Evolutionary conservation across 257 asterid species (phyloP), one percentile per base, ranked within the genome.

Genomic region (Knoxia roxburghii): DNA sequence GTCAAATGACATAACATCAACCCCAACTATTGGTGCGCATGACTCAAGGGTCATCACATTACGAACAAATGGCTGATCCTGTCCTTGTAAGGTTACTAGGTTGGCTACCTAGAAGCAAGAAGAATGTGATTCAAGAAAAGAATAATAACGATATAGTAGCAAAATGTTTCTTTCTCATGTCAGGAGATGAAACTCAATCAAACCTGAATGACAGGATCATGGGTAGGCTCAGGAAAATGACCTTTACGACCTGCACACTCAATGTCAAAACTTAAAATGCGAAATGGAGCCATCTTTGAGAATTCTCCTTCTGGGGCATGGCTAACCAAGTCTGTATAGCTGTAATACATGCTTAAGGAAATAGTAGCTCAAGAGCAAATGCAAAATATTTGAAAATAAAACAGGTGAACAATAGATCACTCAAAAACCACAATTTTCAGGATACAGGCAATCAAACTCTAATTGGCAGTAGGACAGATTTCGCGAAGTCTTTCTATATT

Each of bases 171-270:
- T 33, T 54, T 64, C 68, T 23, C 63, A 74, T 50, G 27, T 26
- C 56, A 41, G 43, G 26, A 37, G 30, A 55, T 48, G 60, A 23
- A 64, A 68, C 20, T 39, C 45, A 43, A 61, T 21, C 33, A 13
- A 73, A 91, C 99, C 96, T 94, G 99, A 77, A 94, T 94, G 57
- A 94, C 96, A 80, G 99, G 99, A 82, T 94, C 99, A 33, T 94
- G 96, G 63, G 83, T 86, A 72, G 99, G 96, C 81, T 94, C 99
- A 13, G 99, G 99, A 71, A 94, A 94, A 74, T 64, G 94, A 37
- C 99, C 99, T 83, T 94, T 94, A 69, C 99, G 95, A 65, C 99
- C 99, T 78, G 99, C 95, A 51, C 99, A 94, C 76, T 94, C 99
- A 51, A 94, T 94, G 82, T 94, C 99, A 73, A 94, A 94, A 83